Conservation (phyloP, 1,139 yeast species). For the Saccharomyces uvarum region DNA sequence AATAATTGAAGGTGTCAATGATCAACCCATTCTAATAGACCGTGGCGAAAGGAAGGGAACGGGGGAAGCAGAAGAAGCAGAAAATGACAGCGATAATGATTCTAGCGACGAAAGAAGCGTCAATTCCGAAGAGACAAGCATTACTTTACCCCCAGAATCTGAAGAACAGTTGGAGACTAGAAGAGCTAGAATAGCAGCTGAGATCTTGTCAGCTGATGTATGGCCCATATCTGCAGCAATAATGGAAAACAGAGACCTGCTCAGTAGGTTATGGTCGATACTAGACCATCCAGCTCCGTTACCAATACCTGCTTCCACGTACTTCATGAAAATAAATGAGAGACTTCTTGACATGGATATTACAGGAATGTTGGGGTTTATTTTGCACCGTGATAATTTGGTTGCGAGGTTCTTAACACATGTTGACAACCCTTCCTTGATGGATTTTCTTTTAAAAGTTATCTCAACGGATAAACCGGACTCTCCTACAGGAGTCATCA, state of each 20-base stretch:
- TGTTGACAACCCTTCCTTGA: slow-evolving; percentile 56
- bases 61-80: slow-evolving; percentile 9
- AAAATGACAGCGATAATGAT: slow-evolving; percentile 4
- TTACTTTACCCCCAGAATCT: slow-evolving; percentile 35
- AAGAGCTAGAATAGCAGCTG: slow-evolving; percentile 82
- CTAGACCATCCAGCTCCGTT: slow-evolving; percentile 59
- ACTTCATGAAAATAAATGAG: slow-evolving; percentile 90
- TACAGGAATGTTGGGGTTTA: slow-evolving; percentile 68
- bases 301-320: slow-evolving; percentile 69
- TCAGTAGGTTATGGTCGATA: slow-evolving; percentile 70
- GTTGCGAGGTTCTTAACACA: slow-evolving; percentile 49
- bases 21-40: slow-evolving; percentile 4
- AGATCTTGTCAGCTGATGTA: slow-evolving; percentile 81
- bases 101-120: slow-evolving; percentile 21
- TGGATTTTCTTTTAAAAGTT: slow-evolving; percentile 60
- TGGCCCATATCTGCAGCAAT: slow-evolving; percentile 92
- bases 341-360: slow-evolving; percentile 81
- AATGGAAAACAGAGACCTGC: slow-evolving; percentile 61
- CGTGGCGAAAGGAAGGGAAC: slow-evolving; percentile 4
- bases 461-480: slow-evolving; percentile 60
- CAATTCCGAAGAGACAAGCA: slow-evolving; percentile 29
- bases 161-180: slow-evolving; percentile 52
- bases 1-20: slow-evolving; percentile 6
- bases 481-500: slow-evolving; percentile 55
- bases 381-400: slow-evolving; percentile 42